Evolutionary conservation across 179 eudicot genomes (phyloP).

Genomic region (Actinidia arguta): DNA sequence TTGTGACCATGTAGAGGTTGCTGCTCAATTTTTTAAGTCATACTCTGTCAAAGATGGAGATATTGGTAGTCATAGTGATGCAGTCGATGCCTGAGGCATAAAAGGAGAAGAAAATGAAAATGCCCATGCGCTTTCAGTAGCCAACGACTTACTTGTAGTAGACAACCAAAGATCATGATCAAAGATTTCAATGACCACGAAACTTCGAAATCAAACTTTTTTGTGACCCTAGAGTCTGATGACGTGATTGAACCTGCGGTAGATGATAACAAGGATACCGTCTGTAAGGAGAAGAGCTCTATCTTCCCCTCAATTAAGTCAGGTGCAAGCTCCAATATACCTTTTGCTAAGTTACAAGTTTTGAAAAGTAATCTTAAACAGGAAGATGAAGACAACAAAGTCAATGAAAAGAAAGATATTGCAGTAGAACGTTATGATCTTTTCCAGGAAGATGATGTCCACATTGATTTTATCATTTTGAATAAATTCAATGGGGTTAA

Average conservation of each 20-base stretch:
- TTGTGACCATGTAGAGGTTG: slow-evolving; percentile 20
- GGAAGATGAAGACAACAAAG: slow-evolving; percentile 19
- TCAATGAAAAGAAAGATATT: no score
- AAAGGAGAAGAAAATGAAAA: slow-evolving; percentile 16
- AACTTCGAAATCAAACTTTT: slow-evolving; percentile 4
- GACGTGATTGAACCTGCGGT: slow-evolving; percentile 26
- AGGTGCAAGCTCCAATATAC: slow-evolving; percentile 8
- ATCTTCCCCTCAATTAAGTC: slow-evolving; percentile 11
- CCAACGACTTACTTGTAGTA: slow-evolving; percentile 32
- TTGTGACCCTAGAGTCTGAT: slow-evolving; percentile 23
- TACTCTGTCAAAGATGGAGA: slow-evolving; percentile 20
- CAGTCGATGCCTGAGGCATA: slow-evolving; percentile 23
- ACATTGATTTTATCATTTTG: no score
- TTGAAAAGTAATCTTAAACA: slow-evolving; percentile 24
- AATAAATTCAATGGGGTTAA: no score
- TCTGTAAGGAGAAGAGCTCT: slow-evolving; percentile 13
- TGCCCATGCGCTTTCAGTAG: slow-evolving; percentile 23
- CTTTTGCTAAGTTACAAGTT: slow-evolving; percentile 15
- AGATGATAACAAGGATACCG: slow-evolving; percentile 15
- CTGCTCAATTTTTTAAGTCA: slow-evolving; percentile 12
- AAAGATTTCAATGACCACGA: slow-evolving; percentile 32
- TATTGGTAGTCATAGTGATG: slow-evolving; percentile 16
- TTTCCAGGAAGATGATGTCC: no score
- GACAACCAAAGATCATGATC: slow-evolving; percentile 27
- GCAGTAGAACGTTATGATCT: no score